These are phyloP conservation scores for Prunella vulgaris DNA, from an alignment of 257 asterid genomes.

Conservation along the genomic window DNA sequence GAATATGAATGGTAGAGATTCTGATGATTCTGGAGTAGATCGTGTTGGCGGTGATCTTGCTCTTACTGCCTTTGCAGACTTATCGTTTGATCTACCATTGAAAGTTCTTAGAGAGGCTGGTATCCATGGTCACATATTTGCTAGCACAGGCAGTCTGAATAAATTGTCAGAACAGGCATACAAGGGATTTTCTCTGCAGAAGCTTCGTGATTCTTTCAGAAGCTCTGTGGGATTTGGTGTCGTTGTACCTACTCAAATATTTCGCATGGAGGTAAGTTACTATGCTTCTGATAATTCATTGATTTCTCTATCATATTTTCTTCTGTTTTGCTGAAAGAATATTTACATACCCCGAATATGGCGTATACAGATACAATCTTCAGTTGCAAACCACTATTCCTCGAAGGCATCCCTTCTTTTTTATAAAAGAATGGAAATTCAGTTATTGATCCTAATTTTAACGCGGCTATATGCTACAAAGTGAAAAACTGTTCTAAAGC, in stretches of 20 bases:
- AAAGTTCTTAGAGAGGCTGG: constrained; percentile 78
- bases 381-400: background rate
- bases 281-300: background rate
- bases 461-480: background rate
- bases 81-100: constrained; percentile 90
- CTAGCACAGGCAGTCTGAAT: constrained; percentile 86
- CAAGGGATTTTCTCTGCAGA: constrained; percentile 47
- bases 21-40: constrained; percentile 53
- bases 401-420: too few species aligned
- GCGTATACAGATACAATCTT: background rate
- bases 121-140: constrained; percentile 83
- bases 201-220: constrained; percentile 68
- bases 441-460: background rate
- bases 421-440: background rate
- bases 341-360: background rate
- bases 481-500: background rate
- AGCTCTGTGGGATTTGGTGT: constrained; percentile 76
- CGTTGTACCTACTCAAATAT: constrained; percentile 75
- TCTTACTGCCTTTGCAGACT: constrained; percentile 78
- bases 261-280: constrained; percentile 84
- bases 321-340: background rate
- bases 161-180: constrained; percentile 62
- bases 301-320: background rate
- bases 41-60: constrained; percentile 95
- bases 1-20: constrained; percentile 31